Evolutionary conservation across 306 rosid genomes (phyloP).

Genomic region (Luffa aegyptiaca): DNA sequence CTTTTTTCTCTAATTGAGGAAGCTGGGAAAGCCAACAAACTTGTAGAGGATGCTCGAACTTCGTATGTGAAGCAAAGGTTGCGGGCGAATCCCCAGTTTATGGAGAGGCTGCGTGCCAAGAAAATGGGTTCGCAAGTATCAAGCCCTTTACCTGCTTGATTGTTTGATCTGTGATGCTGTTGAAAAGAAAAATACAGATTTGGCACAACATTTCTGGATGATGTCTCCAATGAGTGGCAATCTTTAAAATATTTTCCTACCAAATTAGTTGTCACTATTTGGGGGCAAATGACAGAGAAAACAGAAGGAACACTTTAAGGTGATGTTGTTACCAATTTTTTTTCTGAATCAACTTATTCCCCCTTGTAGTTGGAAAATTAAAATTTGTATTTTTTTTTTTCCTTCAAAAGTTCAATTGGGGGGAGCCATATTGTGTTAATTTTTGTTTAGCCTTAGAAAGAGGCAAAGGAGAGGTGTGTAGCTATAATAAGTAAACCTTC

Average conservation of each 20-base stretch:
- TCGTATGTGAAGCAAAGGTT: slow-evolving; percentile 76
- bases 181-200: background rate
- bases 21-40: slow-evolving; percentile 81
- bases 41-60: slow-evolving; percentile 63
- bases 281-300: background rate
- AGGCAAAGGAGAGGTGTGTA: background rate
- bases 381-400: background rate
- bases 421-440: background rate
- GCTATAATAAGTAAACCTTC: background rate
- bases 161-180: background rate
- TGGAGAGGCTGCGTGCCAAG: slow-evolving; percentile 70
- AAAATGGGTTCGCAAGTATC: slow-evolving; percentile 34
- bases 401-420: background rate
- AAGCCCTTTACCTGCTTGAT: slow-evolving; percentile 33
- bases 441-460: background rate
- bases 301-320: background rate
- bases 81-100: slow-evolving; percentile 62
- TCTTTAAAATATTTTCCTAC: background rate
- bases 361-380: background rate
- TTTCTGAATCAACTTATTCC: background rate
- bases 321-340: background rate
- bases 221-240: background rate
- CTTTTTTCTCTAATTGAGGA: slow-evolving; percentile 84
- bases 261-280: background rate
- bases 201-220: background rate